Base-by-base conservation (phyloP, 257 asterid species). In the Lantana camara region DNA sequence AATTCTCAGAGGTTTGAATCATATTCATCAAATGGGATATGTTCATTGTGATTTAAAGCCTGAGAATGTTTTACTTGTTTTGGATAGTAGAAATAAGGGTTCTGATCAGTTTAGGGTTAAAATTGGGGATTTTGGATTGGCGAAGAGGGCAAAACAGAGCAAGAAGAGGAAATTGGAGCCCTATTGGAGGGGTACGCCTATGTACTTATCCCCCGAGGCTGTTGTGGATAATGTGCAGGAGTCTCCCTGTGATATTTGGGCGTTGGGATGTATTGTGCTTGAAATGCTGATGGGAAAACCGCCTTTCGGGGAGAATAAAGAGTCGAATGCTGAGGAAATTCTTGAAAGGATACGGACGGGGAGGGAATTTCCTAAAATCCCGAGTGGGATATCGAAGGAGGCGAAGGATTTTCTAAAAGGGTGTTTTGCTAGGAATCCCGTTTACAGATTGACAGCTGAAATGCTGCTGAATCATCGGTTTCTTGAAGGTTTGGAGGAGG, bases 41-140 rank as follows among this genome's bases (percentile, higher is more conserved):
- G 98, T 91, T 57, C 98, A 91, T 80, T 89, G 98, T 20, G 98
- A 91, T 83, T 69, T 91, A 73, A 91, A 91, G 67, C 98, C 98
- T 5, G 95, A 89, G 1, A 89, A 91, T 53, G 60, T 91, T 0
- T 47, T 91, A 76, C 85, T 91, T n/a, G 77, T 86, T n/a, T 72
- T 66, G n/a, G 80, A 70, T 55, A 30, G 62, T 4, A 23, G 37
- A 0, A 48, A 23, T 10, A 40, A 37, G 2, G 66, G 64, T 30
- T 9, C 37, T 16, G 13, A 41, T 47, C 82, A 65, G 16, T 81
- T 73, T 57, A 67, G 81, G 80, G 91, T 94, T 1, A 91, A 89
- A 66, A 85, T 91, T 29, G 93, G 88, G 23, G 98, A 91, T 82
- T 91, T 91, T 20, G 98, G 98, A 27, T 72, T 86, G 76, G 82